Base-by-base conservation (phyloP, 768 basidiomycete genomes). In the Xanthoconium purpureum region DNA sequence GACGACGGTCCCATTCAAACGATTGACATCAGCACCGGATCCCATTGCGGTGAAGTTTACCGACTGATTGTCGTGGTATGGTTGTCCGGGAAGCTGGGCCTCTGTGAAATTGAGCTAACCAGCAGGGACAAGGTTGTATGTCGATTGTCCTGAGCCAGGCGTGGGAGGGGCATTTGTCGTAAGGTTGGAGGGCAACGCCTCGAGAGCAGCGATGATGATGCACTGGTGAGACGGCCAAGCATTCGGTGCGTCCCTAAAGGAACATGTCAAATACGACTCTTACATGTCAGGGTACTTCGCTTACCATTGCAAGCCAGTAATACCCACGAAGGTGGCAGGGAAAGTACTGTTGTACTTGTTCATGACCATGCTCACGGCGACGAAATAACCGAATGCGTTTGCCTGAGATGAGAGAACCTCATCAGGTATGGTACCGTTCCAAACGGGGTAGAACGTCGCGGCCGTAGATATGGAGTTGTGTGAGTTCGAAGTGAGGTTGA, bases 161-260 rank as follows among this genome's bases (percentile, higher is more conserved):
- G 75, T 69, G 12, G 89, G 82, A n/a, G 88, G 71, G 1, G 78
- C 36, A 8, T 78, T 77, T 12, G 74, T 76, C 0, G 91, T 85
- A 37, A 94, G 64, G 67, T 91, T 88, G 18, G 84, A 64, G 0
- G 91, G 91, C 15, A 98, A 75, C 12, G 84, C 80, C 37, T 80
- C 79, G 38, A 98, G 82, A 0, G 94, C 93, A 54, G 87, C 77
- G 44, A 96, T 79, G 28, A 82, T 73, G 58, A 96, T 89, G 69
- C 91, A 87, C 58, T 89, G 88, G 63, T 91, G 88, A 10, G 89
- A 87, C 15, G 91, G 90, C 93, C 92, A 97, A 2, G 87, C 71
- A 64, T 94, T 94, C 17, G 93, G 92, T 28, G 87, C 82, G 65
- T 91, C 89, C 89, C 87, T 88, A 49, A 29, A 20, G 2, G n/a